Base-by-base conservation (phyloP, 2,329 filamentous ascomycete species). In the Colletotrichum paranaense region DNA sequence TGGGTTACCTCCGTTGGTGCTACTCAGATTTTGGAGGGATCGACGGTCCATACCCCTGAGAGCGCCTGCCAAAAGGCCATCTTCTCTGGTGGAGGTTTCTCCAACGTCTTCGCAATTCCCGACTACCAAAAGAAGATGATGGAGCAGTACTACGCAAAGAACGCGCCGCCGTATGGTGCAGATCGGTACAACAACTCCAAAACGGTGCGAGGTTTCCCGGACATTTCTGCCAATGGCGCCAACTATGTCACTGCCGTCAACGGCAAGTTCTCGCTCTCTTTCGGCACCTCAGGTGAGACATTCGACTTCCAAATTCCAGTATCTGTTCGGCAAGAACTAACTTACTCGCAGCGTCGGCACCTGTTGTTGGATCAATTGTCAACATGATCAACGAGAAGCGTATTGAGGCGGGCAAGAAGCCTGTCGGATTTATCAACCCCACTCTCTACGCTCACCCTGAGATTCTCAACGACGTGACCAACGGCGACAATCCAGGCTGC, bases 1-100 rank as follows among this genome's bases (percentile, higher is more conserved):
- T 89, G 85, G 76, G 79, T 89, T 24, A 88, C 86, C 0, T 82
- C 85, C 4, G 87, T 90, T 1, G 88, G 88, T 26, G 88, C 87
- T 11, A 89, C 88, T 0, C 81, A 86, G 78, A 80, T 85, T 67
- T 79, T 79, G 52, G 80, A 81, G 59, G 81, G 81, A n/a, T 82
- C 81, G 7, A 82, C 83, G 1, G 80, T 85, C 57, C 79, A 78
- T 24, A 78, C 78, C 12, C 80, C 84, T 1, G 86, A 88, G 75
- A 80, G 82, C 57, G 86, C 86, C 12, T 86, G 86, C 72, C 82
- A 86, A 75, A 84, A 82, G 0, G 80, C 85, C 76, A 86, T 87
- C 79, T 84, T 83, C 71, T 85, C 83, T 4, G 85, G 85, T 7
- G 86, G 87, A 22, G 87, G 87, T 16, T 88, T 88, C 79, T 84